These are phyloP conservation scores for Ceratobasidium papillatum DNA, from an alignment of 1,284 basidiomycete genomes.

Conservation along the genomic window DNA sequence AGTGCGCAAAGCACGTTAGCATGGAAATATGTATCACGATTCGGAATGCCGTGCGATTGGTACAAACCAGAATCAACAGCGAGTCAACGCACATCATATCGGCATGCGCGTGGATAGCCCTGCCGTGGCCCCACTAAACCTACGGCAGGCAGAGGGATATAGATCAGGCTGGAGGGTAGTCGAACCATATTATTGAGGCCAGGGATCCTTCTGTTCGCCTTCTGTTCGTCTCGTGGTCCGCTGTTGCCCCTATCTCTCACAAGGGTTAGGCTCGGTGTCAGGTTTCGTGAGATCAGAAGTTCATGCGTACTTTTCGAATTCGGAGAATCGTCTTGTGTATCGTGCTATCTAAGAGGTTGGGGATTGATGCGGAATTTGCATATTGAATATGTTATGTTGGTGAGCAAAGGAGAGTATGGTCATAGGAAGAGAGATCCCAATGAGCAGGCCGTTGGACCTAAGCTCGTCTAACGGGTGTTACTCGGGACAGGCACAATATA, in stretches of 20 bases:
- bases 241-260: slow-evolving; percentile 3
- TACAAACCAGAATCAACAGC: background rate
- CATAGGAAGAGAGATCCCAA: too few relatives aligned
- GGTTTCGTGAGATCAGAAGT: background rate
- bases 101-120: background rate
- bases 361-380: too few relatives aligned
- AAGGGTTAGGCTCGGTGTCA: background rate
- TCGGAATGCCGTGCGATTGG: background rate
- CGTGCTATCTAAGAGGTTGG: background rate
- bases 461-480: too few relatives aligned
- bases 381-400: too few relatives aligned
- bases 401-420: too few relatives aligned
- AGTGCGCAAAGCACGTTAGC: background rate
- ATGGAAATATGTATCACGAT: background rate
- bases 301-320: background rate
- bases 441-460: too few relatives aligned
- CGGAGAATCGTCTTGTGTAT: background rate
- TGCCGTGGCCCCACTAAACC: background rate
- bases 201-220: background rate
- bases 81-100: background rate
- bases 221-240: background rate
- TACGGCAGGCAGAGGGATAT: background rate
- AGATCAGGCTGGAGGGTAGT: background rate
- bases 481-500: background rate
- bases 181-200: background rate